A percentile compares a stretch with the other conserved stretches of the same genome.
Conservation (phyloP, 2,329 filamentous ascomycete species). For the Bimuria novae-zelandiae region DNA sequence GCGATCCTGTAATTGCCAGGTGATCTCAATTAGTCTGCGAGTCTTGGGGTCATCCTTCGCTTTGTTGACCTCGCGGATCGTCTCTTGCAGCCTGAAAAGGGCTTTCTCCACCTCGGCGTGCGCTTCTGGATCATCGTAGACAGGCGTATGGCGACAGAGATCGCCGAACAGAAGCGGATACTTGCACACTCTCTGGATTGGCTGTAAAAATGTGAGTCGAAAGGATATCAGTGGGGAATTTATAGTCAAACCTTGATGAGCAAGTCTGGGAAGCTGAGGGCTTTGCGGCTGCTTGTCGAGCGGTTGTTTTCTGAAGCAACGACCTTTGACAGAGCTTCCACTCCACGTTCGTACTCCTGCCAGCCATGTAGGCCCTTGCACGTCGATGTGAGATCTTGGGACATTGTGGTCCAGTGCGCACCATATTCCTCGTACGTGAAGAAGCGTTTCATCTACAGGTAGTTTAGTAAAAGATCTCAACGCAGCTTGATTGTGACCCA, state of each 20-base stretch:
- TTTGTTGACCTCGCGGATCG: conserved; percentile 79
- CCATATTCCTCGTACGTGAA: conserved; percentile 91
- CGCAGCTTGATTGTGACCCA: conserved; percentile 32
- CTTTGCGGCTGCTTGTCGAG: conserved; percentile 69
- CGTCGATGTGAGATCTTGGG: conserved; percentile 72
- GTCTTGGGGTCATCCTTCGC: conserved; percentile 77
- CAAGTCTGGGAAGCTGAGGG: conserved; percentile 81
- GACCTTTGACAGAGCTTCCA: conserved; percentile 80
- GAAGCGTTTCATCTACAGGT: conserved; percentile 73
- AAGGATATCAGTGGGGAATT: neutral
- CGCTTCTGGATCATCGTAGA: conserved; percentile 80
- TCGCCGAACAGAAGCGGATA: conserved; percentile 88
- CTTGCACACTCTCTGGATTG: conserved; percentile 88
- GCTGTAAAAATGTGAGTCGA: conserved; percentile 56
- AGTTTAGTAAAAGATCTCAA: conserved; percentile 38
- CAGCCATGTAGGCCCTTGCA: conserved; percentile 73
- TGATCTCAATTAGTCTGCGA: conserved; percentile 74
- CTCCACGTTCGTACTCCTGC: conserved; percentile 80
- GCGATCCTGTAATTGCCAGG: conserved; percentile 82
- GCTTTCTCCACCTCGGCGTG: conserved; percentile 79
- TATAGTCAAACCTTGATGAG: conserved; percentile 76
- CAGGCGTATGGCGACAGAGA: conserved; percentile 79
- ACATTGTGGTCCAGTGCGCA: conserved; percentile 84
- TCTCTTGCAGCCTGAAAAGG: conserved; percentile 71
- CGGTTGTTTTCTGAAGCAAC: conserved; percentile 71